Evolutionary conservation across 495 filamentous ascomycete species (phyloP).

Genomic region (Aspergillus bertholletiae): DNA sequence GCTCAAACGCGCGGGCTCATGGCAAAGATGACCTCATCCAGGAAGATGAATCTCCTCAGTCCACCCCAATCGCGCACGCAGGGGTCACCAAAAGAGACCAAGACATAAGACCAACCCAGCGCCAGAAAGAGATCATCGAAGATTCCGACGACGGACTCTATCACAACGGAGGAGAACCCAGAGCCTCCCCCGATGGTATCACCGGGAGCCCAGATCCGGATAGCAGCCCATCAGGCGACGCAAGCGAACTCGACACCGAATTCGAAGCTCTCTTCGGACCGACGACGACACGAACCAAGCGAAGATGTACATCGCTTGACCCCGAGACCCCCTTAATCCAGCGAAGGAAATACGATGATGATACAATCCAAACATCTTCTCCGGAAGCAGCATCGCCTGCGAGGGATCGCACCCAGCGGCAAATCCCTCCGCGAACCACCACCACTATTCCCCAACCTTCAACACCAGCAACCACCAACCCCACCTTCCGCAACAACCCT

Average conservation of each 20-base stretch:
- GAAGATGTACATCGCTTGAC: constrained; percentile 19
- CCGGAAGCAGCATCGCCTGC: constrained; percentile 8
- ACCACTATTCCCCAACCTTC: constrained; percentile 7
- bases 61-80: constrained; percentile 10
- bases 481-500: constrained; percentile 24
- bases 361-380: constrained; percentile 18
- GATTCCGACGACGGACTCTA: constrained; percentile 25
- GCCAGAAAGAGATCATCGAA: constrained; percentile 33
- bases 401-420: not conserved
- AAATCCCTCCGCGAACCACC: not conserved
- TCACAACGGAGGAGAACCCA: not conserved
- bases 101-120: constrained; percentile 8
- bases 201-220: constrained; percentile 14
- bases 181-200: not conserved
- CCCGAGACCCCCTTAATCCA: constrained; percentile 5
- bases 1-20: not conserved
- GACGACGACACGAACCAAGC: constrained; percentile 23
- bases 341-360: not conserved
- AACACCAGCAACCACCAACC: constrained; percentile 20
- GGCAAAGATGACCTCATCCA: constrained; percentile 20
- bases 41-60: constrained; percentile 14
- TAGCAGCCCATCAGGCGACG: constrained; percentile 18
- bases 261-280: constrained; percentile 31
- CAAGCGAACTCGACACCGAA: constrained; percentile 17
- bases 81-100: constrained; percentile 8